These are phyloP conservation scores for Tylopilus intermedius DNA, from an alignment of 768 basidiomycete genomes.

Conservation along the genomic window DNA sequence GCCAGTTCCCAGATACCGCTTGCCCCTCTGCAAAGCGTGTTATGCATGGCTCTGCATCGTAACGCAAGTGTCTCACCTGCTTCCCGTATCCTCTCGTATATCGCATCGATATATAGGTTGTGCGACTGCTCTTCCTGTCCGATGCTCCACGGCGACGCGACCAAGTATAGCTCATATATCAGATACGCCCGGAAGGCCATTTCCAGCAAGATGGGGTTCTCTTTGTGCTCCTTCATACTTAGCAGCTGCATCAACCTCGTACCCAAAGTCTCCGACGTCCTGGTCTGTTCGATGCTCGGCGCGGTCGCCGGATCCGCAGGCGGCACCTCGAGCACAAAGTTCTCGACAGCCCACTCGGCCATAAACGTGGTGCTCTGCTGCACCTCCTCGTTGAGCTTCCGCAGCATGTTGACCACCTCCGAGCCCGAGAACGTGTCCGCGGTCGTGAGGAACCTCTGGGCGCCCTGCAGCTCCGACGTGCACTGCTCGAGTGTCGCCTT, in stretches of 20 bases:
- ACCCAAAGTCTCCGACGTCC: constrained; percentile 12
- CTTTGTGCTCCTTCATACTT: constrained; percentile 18
- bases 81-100: constrained; percentile 33
- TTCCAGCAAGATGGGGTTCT: constrained; percentile 29
- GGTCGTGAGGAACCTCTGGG: constrained; percentile 39
- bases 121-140: constrained; percentile 11
- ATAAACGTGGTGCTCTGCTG: constrained; percentile 41
- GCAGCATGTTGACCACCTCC: constrained; percentile 41
- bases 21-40: constrained; percentile 34
- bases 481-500: constrained; percentile 33
- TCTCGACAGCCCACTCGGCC: constrained; percentile 40
- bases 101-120: constrained; percentile 13
- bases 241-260: constrained; percentile 17
- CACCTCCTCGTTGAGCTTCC: constrained; percentile 42
- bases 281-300: constrained; percentile 8
- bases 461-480: constrained; percentile 38
- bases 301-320: constrained; percentile 2
- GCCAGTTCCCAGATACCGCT: constrained; percentile 40
- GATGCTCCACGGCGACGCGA: constrained; percentile 21
- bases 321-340: constrained; percentile 25
- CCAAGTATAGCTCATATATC: constrained; percentile 16
- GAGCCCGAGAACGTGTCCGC: constrained; percentile 39
- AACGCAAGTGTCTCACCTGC: constrained; percentile 25
- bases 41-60: background rate
- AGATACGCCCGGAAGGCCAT: constrained; percentile 30